Percentiles rank a stretch among this genome's conserved stretches.
phyloP scores from a whole-genome alignment of 805 yeast genomes.

The Saccharomyces paradoxus region DNA sequence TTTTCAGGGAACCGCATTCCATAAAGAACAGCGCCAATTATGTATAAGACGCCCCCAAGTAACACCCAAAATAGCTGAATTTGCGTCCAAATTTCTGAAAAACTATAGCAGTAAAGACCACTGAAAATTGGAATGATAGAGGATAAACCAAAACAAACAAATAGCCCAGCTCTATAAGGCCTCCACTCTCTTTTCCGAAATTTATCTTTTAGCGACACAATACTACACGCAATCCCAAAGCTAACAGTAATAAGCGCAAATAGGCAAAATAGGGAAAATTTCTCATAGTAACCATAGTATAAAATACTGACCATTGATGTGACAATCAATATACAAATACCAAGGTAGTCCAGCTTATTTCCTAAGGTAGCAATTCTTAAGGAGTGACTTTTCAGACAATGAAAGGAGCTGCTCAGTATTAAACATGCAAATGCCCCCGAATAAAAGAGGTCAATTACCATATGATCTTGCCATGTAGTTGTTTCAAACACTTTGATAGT shows the following conservation, averaged over 20 bases:
- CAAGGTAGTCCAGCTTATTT: conserved; percentile 67
- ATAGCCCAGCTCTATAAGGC: conserved; percentile 67
- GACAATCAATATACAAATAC: conserved; percentile 59
- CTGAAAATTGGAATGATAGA: conserved; percentile 61
- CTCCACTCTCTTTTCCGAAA: conserved; percentile 70
- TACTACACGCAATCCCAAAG: conserved; percentile 56
- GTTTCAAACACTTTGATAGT: conserved; percentile 34
- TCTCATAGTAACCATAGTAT: conserved; percentile 43
- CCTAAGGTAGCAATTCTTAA: conserved; percentile 45
- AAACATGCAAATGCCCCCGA: conserved; percentile 53
- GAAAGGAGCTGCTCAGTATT: conserved; percentile 57
- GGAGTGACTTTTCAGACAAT: conserved; percentile 60
- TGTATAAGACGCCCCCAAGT: conserved; percentile 66
- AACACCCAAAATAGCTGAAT: conserved; percentile 55
- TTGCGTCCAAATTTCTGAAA: conserved; percentile 38
- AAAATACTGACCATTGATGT: conserved; percentile 50
- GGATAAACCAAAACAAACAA: conserved; percentile 71
- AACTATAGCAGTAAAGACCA: conserved; percentile 46
- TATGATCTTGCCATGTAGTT: conserved; percentile 35
- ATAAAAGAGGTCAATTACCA: conserved; percentile 32
- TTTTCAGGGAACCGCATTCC: conserved; percentile 77
- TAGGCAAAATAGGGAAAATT: conserved; percentile 25
- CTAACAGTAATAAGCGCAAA: conserved; percentile 41
- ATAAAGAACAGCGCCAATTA: conserved; percentile 70
- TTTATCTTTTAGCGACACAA: conserved; percentile 53